These are phyloP conservation scores for Styphnolobium japonicum DNA, from an alignment of 306 rosid species.

Conservation along the genomic window DNA sequence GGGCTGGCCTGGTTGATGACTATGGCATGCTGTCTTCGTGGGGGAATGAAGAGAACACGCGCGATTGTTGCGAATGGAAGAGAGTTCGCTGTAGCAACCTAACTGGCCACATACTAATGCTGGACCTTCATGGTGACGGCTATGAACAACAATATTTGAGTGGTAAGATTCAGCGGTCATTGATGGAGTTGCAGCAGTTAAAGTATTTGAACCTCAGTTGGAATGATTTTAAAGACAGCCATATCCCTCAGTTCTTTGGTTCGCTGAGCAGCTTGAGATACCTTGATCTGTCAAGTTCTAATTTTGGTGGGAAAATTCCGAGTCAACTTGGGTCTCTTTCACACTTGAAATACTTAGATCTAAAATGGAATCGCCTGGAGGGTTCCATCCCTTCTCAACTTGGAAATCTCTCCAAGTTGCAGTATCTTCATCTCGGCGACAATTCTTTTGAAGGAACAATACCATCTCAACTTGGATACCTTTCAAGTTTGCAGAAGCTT, in stretches of 20 bases:
- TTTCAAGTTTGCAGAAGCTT: constrained; percentile 22
- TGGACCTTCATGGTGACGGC: not conserved
- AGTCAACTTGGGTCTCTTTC: constrained; percentile 15
- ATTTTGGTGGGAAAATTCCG: not conserved
- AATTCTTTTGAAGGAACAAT: not conserved
- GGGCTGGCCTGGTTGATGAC: not conserved
- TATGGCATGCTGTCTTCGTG: constrained; percentile 9
- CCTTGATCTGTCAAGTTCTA: not conserved
- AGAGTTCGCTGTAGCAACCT: constrained; percentile 12
- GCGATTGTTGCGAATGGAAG: constrained; percentile 24
- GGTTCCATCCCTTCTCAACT: constrained; percentile 16
- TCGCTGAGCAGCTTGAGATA: not conserved
- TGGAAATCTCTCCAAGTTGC: constrained; percentile 18
- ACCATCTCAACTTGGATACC: constrained; percentile 33
- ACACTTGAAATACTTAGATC: constrained; percentile 14
- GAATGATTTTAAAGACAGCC: not conserved
- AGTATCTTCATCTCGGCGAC: not conserved
- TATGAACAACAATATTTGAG: too few species aligned
- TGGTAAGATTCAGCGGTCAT: too few species aligned
- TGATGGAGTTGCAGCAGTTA: not conserved
- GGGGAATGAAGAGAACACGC: not conserved
- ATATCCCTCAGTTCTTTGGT: not conserved
- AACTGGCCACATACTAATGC: not conserved
- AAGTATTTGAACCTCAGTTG: not conserved
- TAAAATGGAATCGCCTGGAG: not conserved